These are phyloP conservation scores for Ganoderma boninense DNA, from an alignment of 1,284 basidiomycete genomes.

Conservation along the genomic window DNA sequence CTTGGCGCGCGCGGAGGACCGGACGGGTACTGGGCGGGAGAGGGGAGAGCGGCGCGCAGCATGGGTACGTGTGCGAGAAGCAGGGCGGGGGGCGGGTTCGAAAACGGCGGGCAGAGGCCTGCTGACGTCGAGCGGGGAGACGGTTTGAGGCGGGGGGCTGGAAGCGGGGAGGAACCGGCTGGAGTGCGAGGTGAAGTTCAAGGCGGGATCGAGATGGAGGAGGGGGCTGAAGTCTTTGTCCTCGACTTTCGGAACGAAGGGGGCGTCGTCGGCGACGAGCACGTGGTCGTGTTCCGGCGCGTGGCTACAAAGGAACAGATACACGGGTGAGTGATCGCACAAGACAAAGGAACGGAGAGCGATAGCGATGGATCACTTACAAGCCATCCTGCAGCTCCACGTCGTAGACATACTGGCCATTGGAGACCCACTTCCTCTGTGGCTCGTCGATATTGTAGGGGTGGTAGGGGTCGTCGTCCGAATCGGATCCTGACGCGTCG, in stretches of 20 bases:
- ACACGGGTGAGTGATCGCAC: not conserved
- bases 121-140: constrained; percentile 15
- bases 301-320: not conserved
- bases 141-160: not conserved
- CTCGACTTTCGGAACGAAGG: constrained; percentile 3
- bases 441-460: constrained; percentile 28
- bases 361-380: constrained; percentile 12
- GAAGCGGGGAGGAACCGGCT: not conserved
- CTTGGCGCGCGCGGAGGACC: constrained; percentile 6
- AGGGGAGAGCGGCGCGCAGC: constrained; percentile 5
- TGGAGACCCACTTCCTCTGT: constrained; percentile 6
- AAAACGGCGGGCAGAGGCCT: not conserved
- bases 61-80: not conserved
- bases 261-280: not conserved
- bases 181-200: not conserved
- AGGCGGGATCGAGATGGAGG: not conserved
- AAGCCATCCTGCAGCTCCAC: constrained; percentile 11
- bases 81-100: not conserved
- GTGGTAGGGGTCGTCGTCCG: constrained; percentile 26
- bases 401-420: constrained; percentile 1
- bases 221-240: constrained; percentile 1
- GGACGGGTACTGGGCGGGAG: not conserved
- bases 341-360: constrained; percentile 8
- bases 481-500: constrained; percentile 23
- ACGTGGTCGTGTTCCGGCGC: not conserved